These are phyloP conservation scores for Helotiales sp. DNA, from an alignment of 2,329 filamentous ascomycete species.

Conservation along the genomic window DNA sequence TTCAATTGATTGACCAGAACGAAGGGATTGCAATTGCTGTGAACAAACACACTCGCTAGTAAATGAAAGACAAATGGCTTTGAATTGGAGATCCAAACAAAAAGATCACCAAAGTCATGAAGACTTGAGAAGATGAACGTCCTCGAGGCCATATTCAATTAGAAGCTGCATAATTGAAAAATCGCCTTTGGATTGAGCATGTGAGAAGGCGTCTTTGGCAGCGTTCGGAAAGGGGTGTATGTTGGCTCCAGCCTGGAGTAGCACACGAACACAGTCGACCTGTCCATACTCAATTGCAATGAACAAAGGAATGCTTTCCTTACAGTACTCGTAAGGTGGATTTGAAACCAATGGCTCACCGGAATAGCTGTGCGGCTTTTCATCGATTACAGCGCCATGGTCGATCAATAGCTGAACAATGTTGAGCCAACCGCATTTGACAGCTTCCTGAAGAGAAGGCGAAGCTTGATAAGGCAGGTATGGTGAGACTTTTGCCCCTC, in stretches of 20 bases:
- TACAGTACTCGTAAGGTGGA: not conserved
- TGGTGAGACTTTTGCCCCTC: too few species aligned
- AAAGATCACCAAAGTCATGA: too few species aligned
- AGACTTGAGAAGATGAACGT: too few species aligned
- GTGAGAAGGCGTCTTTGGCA: not conserved
- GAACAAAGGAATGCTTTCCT: not conserved
- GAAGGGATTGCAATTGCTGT: too few species aligned
- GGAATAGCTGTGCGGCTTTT: not conserved
- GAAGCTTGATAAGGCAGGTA: too few species aligned
- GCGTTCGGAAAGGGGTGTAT: not conserved
- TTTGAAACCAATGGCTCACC: not conserved
- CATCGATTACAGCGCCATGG: not conserved
- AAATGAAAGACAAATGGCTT: too few species aligned
- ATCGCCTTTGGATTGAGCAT: not conserved
- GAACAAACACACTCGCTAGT: too few species aligned
- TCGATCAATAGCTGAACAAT: not conserved
- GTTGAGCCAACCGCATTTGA: not conserved
- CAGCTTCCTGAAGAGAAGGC: not conserved
- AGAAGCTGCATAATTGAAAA: not conserved
- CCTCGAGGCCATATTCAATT: not conserved
- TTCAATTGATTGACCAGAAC: too few species aligned
- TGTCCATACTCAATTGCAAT: not conserved
- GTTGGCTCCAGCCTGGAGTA: not conserved
- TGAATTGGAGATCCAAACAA: too few species aligned
- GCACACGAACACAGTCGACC: not conserved